A percentile compares a stretch with the other conserved stretches of the same genome.
Conservation (phyloP, 805 yeast genomes). For the Barnettozyma pratensis region DNA sequence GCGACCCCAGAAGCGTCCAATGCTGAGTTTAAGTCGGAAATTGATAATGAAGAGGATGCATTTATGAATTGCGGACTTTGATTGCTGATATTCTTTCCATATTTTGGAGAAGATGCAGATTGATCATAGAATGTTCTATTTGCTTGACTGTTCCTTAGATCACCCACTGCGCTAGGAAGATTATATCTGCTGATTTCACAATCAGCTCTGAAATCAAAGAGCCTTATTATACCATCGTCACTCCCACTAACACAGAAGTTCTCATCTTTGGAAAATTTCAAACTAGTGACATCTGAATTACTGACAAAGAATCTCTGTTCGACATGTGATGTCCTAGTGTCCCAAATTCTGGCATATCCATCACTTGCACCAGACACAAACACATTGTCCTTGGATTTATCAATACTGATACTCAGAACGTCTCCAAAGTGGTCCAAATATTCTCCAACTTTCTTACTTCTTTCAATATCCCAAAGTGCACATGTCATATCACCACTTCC, state of each 20-base stretch:
- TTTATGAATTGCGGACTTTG: conserved; percentile 12
- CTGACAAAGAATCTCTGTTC: conserved; percentile 50
- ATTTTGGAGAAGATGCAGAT: conserved; percentile 1
- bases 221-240: conserved; percentile 68
- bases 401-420: conserved; percentile 46
- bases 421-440: conserved; percentile 71
- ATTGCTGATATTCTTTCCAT: conserved; percentile 10
- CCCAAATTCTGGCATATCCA: conserved; percentile 66
- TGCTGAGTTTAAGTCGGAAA: conserved; percentile 14
- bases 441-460: conserved; percentile 47
- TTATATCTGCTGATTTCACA: conserved; percentile 55
- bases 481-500: conserved; percentile 82
- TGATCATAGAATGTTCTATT: conserved; percentile 14
- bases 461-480: conserved; percentile 71
- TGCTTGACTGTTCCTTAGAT: background rate
- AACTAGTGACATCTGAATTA: conserved; percentile 57
- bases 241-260: conserved; percentile 68
- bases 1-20: conserved; percentile 64
- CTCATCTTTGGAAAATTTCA: conserved; percentile 66
- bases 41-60: conserved; percentile 23
- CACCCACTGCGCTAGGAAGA: conserved; percentile 15
- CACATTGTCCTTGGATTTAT: conserved; percentile 16
- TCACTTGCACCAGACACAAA: conserved; percentile 68
- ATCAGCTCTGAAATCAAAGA: conserved; percentile 76
- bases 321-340: conserved; percentile 41